phyloP scores from a whole-genome alignment of 805 yeast species.

The Tetrapisispora taiwanensis region DNA sequence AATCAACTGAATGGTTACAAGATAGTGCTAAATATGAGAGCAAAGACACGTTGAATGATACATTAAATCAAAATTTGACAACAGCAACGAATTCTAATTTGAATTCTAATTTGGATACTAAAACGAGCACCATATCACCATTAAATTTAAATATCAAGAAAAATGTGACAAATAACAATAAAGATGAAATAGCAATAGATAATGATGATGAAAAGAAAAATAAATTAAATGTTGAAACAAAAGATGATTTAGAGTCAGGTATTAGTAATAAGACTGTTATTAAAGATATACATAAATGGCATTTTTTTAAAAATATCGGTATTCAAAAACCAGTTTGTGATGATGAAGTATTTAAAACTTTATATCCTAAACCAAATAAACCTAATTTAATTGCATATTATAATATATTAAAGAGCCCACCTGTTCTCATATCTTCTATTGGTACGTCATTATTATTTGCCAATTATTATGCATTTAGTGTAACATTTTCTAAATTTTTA shows the following conservation, averaged over 20 bases:
- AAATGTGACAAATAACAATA: constrained; percentile 2
- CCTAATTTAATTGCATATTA: constrained; percentile 33
- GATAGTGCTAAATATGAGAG: neutral
- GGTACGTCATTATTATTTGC: constrained; percentile 45
- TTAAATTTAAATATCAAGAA: constrained; percentile 14
- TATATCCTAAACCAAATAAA: constrained; percentile 38
- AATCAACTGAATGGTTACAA: constrained; percentile 1
- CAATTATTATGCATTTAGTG: constrained; percentile 43
- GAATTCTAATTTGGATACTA: neutral
- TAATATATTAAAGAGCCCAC: constrained; percentile 32
- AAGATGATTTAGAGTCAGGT: neutral
- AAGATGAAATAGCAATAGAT: neutral
- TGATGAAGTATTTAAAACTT: constrained; percentile 12
- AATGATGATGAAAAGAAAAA: neutral
- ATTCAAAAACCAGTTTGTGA: constrained; percentile 20
- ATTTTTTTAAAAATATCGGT: constrained; percentile 17
- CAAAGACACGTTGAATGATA: neutral
- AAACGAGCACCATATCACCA: neutral
- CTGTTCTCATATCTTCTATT: constrained; percentile 37
- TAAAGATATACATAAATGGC: constrained; percentile 6
- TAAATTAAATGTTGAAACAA: neutral
- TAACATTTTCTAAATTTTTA: constrained; percentile 37
- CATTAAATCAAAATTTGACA: neutral
- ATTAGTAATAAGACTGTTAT: neutral
- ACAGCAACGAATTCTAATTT: neutral